phyloP scores from a whole-genome alignment of 257 asterid genomes.

The Primulina tabacum region DNA sequence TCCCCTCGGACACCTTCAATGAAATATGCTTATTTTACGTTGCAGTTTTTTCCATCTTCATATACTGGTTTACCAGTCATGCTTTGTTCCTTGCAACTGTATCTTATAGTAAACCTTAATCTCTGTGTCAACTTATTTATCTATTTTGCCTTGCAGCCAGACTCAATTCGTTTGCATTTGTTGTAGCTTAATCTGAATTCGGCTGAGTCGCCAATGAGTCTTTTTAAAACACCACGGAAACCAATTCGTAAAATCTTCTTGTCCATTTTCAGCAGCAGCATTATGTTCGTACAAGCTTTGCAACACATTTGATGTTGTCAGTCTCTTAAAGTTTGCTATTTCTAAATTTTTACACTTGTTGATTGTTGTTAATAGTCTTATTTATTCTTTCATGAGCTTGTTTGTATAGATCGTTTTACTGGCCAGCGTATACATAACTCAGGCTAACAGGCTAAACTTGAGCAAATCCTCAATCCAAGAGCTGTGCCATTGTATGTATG shows the following conservation, averaged over 20 bases:
- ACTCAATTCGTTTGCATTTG: not conserved
- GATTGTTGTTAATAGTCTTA: too few relatives aligned
- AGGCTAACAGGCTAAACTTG: not conserved
- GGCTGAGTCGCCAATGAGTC: too few relatives aligned
- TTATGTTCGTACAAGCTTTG: not conserved
- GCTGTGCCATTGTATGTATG: not conserved
- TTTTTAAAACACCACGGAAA: too few relatives aligned
- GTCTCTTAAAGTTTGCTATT: not conserved
- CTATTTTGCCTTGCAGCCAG: too few relatives aligned
- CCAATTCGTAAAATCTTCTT: not conserved
- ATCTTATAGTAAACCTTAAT: slow-evolving; percentile 3
- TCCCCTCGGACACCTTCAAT: slow-evolving; percentile 11
- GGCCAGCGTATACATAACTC: not conserved
- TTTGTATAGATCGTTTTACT: too few relatives aligned
- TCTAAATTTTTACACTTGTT: too few relatives aligned
- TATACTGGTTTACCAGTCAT: slow-evolving; percentile 19
- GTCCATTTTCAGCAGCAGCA: not conserved
- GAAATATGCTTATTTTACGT: not conserved
- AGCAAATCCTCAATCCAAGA: not conserved
- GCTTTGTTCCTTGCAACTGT: slow-evolving; percentile 11
- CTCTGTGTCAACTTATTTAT: not conserved
- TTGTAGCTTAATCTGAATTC: not conserved
- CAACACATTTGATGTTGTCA: not conserved
- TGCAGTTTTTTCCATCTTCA: not conserved
- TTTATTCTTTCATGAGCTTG: not conserved